phyloP scores from a whole-genome alignment of 345 rosid genomes.

The Heritiera fomes region DNA sequence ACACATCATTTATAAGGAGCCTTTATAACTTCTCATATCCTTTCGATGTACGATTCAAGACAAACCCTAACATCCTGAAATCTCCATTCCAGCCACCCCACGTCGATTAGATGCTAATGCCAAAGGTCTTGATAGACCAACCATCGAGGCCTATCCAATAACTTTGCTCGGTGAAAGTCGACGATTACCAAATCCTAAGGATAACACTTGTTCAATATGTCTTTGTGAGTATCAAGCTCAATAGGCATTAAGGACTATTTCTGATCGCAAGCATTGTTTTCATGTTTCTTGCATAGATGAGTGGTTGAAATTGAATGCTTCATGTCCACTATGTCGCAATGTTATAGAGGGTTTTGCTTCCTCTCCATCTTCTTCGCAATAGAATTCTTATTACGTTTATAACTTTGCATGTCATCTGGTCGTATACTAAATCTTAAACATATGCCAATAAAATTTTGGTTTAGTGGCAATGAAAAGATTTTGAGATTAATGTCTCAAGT shows the following conservation, averaged over 20 bases:
- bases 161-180: constrained; percentile 5
- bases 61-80: neutral
- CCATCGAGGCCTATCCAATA: constrained; percentile 10
- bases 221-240: constrained; percentile 15
- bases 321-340: constrained; percentile 17
- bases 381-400: neutral
- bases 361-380: neutral
- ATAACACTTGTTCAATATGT: constrained; percentile 4
- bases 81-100: neutral
- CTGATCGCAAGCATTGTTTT: constrained; percentile 14
- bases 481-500: too few relatives aligned
- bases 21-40: too few relatives aligned
- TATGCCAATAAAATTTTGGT: too few relatives aligned
- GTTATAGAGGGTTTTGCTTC: neutral
- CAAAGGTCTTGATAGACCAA: constrained; percentile 8
- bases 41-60: too few relatives aligned
- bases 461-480: too few relatives aligned
- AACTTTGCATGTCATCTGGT: too few relatives aligned
- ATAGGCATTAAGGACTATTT: constrained; percentile 3
- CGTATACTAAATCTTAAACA: too few relatives aligned
- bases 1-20: too few relatives aligned
- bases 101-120: too few relatives aligned
- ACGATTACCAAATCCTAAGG: neutral
- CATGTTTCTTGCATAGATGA: constrained; percentile 15
- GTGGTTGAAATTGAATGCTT: constrained; percentile 13